Conservation (phyloP, 495 filamentous ascomycete genomes). For the Penicillium chermesinum region DNA sequence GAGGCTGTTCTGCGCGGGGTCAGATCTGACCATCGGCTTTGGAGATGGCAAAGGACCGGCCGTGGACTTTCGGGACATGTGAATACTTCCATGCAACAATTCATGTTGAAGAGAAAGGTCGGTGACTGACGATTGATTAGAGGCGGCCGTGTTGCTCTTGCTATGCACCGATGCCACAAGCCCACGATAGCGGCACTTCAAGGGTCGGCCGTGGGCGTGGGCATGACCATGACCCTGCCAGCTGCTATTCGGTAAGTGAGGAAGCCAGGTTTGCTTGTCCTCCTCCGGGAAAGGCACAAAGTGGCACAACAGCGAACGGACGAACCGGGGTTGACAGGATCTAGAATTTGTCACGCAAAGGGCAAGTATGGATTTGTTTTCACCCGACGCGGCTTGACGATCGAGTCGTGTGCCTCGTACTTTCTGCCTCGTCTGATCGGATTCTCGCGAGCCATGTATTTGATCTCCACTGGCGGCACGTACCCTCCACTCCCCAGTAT, state of each 20-base stretch:
- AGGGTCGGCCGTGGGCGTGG: slow-evolving; percentile 57
- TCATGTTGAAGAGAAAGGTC: background rate
- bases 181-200: slow-evolving; percentile 57
- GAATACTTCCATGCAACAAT: background rate
- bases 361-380: slow-evolving; percentile 58
- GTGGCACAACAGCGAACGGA: too few species aligned
- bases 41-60: slow-evolving; percentile 22
- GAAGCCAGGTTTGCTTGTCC: too few species aligned
- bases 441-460: slow-evolving; percentile 46
- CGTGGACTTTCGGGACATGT: slow-evolving; percentile 21
- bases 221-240: slow-evolving; percentile 60
- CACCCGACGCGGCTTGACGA: slow-evolving; percentile 50
- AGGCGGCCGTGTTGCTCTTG: slow-evolving; percentile 51
- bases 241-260: slow-evolving; percentile 44
- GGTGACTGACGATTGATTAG: slow-evolving; percentile 7
- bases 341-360: slow-evolving; percentile 37
- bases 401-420: slow-evolving; percentile 55
- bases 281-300: too few species aligned
- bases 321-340: background rate
- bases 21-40: slow-evolving; percentile 50
- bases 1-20: slow-evolving; percentile 55
- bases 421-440: slow-evolving; percentile 58
- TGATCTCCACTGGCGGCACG: slow-evolving; percentile 30
- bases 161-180: slow-evolving; percentile 55
- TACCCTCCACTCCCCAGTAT: slow-evolving; percentile 35